Evolutionary conservation across 1,139 yeast species (phyloP), one percentile per base, ranked within the genome.

Genomic region (Taphrina wiesneri): DNA sequence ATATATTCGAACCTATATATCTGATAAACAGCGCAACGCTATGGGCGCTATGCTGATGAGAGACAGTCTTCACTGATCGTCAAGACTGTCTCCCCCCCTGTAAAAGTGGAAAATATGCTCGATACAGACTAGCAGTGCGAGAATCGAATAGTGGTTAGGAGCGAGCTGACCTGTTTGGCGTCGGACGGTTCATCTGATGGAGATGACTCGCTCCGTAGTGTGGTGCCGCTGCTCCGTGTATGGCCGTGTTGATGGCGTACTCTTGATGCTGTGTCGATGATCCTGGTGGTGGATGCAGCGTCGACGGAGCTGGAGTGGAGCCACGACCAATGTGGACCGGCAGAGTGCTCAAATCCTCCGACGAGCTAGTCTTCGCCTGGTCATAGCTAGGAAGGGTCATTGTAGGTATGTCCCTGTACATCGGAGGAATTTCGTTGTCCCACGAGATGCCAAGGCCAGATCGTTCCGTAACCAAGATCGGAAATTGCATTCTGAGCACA

Each of bases 371-470:
- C 61, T 54, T 62, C 13, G 54, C 34, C 25, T 62, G 61, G 17
- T 62, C 61, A 28, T 62, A 54, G 26, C 53, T 28, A 7, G 61
- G 99, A 98, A 54, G 95, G 85, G 56, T 89, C 79, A 0, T 95
- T 85, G 21, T 92, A 92, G 72, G 64, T 15, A 60, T 60, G 51
- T 90, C 93, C 63, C 85, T 90, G 73, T 95, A 93, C 25, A 90
- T 89, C 0, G 99, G 99, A 0, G 99, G 99, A 21, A 93, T 98
- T 76, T 93, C 99, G 74, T 92, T 98, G 76, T 93, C 98, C 99
- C 99, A 93, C 0, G 98, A 89, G 41, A 93, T 90, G 3, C 99
- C 99, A 57, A 93, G 80, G 0, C 99, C 99, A 0, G 96, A 87
- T 67, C 98, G 81, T 75, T 92, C 98, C 0, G 96, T 89, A 30